Percentiles rank a stretch among this genome's conserved stretches.
phyloP scores from a whole-genome alignment of 306 rosid genomes.

The Amphicarpaea edgeworthii region DNA sequence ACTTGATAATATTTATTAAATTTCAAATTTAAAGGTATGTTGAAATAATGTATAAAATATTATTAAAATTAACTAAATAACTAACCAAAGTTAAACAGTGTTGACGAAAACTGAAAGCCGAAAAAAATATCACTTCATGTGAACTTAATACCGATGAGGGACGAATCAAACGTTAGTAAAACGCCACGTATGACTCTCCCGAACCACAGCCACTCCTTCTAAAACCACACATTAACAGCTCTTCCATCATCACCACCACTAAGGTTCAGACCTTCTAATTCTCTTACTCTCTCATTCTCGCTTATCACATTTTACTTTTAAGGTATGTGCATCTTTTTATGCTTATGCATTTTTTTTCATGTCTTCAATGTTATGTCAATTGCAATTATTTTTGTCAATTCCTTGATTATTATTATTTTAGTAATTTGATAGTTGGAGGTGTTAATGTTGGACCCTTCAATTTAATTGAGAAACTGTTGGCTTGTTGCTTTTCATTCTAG shows the following conservation, averaged over 20 bases:
- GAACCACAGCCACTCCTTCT: conserved; percentile 71
- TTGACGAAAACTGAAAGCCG: background rate
- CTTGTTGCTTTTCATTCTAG: too few relatives aligned
- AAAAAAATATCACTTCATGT: background rate
- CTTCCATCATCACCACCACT: conserved; percentile 36
- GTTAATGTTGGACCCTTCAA: conserved; percentile 28
- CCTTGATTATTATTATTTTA: background rate
- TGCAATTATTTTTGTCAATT: background rate
- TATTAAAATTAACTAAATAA: too few relatives aligned
- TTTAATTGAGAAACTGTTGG: background rate
- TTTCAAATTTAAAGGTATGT: background rate
- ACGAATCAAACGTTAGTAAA: conserved; percentile 42
- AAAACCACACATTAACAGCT: conserved; percentile 34
- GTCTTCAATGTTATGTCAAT: background rate
- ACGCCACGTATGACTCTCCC: conserved; percentile 66
- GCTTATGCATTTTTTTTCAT: background rate
- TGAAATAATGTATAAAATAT: background rate
- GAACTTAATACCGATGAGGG: background rate
- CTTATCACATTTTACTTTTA: conserved; percentile 9
- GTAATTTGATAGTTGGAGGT: conserved; percentile 20
- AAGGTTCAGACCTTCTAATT: conserved; percentile 37
- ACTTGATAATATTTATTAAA: background rate
- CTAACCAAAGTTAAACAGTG: too few relatives aligned
- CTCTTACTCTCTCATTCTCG: background rate
- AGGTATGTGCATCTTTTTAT: conserved; percentile 51